phyloP scores from a whole-genome alignment of 2,329 filamentous ascomycete species.

The Venturia nashicola region DNA sequence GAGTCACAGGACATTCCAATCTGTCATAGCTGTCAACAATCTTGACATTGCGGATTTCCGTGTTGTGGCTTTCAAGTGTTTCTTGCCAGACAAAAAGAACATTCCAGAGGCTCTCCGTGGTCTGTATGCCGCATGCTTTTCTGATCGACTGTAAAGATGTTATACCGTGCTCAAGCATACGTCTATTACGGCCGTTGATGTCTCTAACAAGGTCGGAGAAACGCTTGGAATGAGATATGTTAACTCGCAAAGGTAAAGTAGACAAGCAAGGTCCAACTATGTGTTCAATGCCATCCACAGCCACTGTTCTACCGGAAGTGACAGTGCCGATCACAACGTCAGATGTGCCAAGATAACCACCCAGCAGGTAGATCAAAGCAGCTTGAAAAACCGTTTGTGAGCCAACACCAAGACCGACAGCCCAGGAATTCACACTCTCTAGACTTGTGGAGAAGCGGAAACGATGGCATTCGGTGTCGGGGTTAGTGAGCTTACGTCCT shows the following conservation, averaged over 20 bases:
- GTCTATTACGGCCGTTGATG: slow-evolving; percentile 54
- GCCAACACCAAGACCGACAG: slow-evolving; percentile 37
- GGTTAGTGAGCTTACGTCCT: background rate
- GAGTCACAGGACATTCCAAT: slow-evolving; percentile 61
- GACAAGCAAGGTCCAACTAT: slow-evolving; percentile 71
- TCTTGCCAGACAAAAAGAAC: slow-evolving; percentile 78
- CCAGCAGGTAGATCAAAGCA: slow-evolving; percentile 53
- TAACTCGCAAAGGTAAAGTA: slow-evolving; percentile 59
- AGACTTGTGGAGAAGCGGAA: slow-evolving; percentile 1
- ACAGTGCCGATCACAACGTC: slow-evolving; percentile 70
- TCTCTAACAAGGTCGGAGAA: slow-evolving; percentile 49
- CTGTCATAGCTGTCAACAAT: slow-evolving; percentile 56
- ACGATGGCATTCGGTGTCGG: background rate
- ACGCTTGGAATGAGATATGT: slow-evolving; percentile 39
- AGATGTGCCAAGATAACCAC: slow-evolving; percentile 46
- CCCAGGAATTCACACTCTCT: slow-evolving; percentile 20
- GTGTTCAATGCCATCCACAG: slow-evolving; percentile 55
- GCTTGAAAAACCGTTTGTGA: slow-evolving; percentile 67
- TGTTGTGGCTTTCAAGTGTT: slow-evolving; percentile 35
- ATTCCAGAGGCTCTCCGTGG: slow-evolving; percentile 56
- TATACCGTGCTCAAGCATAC: slow-evolving; percentile 49
- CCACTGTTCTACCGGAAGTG: slow-evolving; percentile 68
- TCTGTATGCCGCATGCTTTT: slow-evolving; percentile 41
- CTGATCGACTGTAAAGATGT: slow-evolving; percentile 60
- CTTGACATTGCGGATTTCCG: slow-evolving; percentile 30